A percentile compares a stretch with the other conserved stretches of the same genome.
Conservation (phyloP, 495 filamentous ascomycete species). For the Podospora fimiseda region DNA sequence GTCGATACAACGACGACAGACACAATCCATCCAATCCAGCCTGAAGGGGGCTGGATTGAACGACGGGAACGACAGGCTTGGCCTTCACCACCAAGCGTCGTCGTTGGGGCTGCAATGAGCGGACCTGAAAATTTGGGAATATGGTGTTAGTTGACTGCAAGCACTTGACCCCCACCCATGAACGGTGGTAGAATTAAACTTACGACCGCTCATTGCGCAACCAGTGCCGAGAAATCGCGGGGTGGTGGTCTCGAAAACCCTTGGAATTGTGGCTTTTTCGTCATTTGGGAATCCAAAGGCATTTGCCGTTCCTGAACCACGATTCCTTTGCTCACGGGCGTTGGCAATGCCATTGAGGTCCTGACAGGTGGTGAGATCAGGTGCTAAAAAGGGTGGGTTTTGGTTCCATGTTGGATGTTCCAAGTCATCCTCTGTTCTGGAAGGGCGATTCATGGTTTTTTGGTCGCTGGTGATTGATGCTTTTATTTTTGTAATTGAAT, state of each 20-base stretch:
- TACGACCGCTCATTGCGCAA: constrained; percentile 16
- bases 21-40: constrained; percentile 25
- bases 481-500: not conserved
- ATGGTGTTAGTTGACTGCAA: no score
- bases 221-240: not conserved
- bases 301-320: constrained; percentile 3
- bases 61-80: constrained; percentile 17
- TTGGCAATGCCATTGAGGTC: constrained; percentile 56
- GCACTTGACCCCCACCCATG: no score
- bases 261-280: constrained; percentile 9
- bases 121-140: constrained; percentile 11
- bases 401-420: constrained; percentile 55
- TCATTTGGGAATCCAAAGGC: constrained; percentile 9
- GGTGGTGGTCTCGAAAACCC: not conserved
- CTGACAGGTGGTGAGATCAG: constrained; percentile 55
- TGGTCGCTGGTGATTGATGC: no score
- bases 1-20: constrained; percentile 23
- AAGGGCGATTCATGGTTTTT: constrained; percentile 62
- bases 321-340: constrained; percentile 20
- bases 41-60: constrained; percentile 13
- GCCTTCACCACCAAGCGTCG: constrained; percentile 29
- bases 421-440: constrained; percentile 53
- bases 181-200: not conserved
- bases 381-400: constrained; percentile 48
- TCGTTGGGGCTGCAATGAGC: constrained; percentile 19